A percentile compares a stretch with the other conserved stretches of the same genome.
Evolutionary conservation across 2,329 filamentous ascomycete species (phyloP).

Genomic region (Lasiodiplodia hormozganensis): DNA sequence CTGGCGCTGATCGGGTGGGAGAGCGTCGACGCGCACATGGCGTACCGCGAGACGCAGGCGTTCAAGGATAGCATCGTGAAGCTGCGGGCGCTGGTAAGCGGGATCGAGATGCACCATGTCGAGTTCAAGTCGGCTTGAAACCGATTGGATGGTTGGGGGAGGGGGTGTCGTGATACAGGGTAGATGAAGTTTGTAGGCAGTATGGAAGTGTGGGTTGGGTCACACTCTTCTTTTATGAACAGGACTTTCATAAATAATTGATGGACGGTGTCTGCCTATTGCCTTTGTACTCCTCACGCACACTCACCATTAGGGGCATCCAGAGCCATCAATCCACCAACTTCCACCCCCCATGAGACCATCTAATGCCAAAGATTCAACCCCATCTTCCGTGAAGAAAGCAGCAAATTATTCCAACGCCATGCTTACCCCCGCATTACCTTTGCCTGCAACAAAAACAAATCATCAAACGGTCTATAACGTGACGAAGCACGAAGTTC

Average conservation of each 20-base stretch:
- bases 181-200: too few species aligned
- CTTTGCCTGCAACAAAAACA: neutral
- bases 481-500: neutral
- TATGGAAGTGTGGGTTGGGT: neutral
- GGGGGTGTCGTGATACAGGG: too few species aligned
- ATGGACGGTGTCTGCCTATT: neutral
- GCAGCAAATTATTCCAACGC: neutral
- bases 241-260: neutral
- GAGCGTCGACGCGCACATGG: constrained; percentile 57
- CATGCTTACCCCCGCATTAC: neutral
- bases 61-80: constrained; percentile 52
- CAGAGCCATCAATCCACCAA: neutral
- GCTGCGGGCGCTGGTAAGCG: constrained; percentile 52
- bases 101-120: constrained; percentile 50
- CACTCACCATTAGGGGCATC: neutral
- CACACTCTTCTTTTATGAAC: neutral
- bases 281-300: neutral
- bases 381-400: neutral
- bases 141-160: too few species aligned
- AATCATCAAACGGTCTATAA: neutral
- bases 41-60: constrained; percentile 52
- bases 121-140: constrained; percentile 32
- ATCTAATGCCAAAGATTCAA: neutral
- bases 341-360: neutral
- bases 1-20: constrained; percentile 60